Conservation (phyloP, 345 rosid species). For the Theobroma cacao region DNA sequence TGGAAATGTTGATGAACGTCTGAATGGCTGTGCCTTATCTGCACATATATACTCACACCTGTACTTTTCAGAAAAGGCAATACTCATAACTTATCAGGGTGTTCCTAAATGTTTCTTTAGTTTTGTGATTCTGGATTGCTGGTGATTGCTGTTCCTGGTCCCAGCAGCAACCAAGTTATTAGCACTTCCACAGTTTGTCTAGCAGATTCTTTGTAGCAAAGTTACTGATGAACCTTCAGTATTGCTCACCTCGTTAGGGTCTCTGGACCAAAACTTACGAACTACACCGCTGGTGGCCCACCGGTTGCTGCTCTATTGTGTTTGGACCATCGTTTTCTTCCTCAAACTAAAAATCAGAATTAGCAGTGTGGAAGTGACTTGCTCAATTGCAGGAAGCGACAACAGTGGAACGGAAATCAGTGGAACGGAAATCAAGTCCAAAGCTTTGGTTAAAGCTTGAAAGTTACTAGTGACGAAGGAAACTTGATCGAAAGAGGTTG, state of each 20-base stretch:
- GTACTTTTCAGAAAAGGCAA: neutral
- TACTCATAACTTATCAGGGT: neutral
- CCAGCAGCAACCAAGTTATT: neutral
- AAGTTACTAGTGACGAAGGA: neutral
- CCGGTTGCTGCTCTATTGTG: neutral
- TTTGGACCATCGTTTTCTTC: neutral
- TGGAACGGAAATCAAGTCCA: neutral
- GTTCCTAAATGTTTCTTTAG: neutral
- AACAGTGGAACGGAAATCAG: no score
- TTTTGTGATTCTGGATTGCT: neutral
- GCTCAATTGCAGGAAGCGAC: neutral
- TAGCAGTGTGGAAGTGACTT: neutral
- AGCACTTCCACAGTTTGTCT: neutral
- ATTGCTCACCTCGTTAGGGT: neutral
- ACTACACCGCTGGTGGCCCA: neutral
- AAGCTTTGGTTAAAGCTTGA: neutral
- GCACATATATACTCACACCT: neutral
- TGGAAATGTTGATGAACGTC: neutral
- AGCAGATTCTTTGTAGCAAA: neutral
- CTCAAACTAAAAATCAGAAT: neutral
- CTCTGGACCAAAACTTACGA: neutral
- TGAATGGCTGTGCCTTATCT: neutral
- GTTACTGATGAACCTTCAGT: neutral
- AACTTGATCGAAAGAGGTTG: neutral
- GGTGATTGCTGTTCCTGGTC: neutral